These are phyloP conservation scores for Macroventuria anomochaeta DNA, from an alignment of 2,329 filamentous ascomycete genomes.

Conservation along the genomic window DNA sequence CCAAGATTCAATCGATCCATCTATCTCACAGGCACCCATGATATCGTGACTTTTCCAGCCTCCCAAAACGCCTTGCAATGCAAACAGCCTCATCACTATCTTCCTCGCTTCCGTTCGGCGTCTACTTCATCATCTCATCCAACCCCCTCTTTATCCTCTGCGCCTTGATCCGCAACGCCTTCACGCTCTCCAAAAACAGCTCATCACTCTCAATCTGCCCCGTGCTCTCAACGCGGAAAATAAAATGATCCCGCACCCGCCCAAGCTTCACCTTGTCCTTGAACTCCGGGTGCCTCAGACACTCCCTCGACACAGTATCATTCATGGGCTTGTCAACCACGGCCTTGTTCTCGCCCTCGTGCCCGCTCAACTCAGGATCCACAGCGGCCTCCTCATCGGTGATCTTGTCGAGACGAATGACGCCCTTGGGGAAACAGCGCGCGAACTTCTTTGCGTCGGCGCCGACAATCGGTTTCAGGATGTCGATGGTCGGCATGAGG, in stretches of 20 bases:
- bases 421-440: conserved; percentile 85
- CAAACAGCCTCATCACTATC: conserved; percentile 5
- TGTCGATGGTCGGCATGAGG: conserved; percentile 85
- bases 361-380: conserved; percentile 71
- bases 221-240: conserved; percentile 92
- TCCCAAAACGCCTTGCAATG: conserved; percentile 35
- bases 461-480: conserved; percentile 82
- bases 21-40: conserved; percentile 13
- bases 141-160: conserved; percentile 74
- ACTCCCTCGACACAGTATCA: conserved; percentile 94
- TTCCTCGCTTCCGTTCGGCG: conserved; percentile 5
- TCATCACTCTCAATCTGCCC: conserved; percentile 95
- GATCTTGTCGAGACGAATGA: conserved; percentile 80
- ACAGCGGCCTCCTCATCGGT: conserved; percentile 69
- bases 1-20: neutral
- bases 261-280: conserved; percentile 94
- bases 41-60: conserved; percentile 27
- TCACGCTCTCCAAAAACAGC: conserved; percentile 88
- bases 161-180: conserved; percentile 85
- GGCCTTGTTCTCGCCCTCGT: conserved; percentile 82
- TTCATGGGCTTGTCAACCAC: conserved; percentile 88
- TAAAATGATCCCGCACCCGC: conserved; percentile 91
- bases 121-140: conserved; percentile 48
- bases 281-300: conserved; percentile 89
- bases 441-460: conserved; percentile 88